Evolutionary conservation across 2,329 filamentous ascomycete species (phyloP).

Genomic region (Pseudogymnoascus sp.): DNA sequence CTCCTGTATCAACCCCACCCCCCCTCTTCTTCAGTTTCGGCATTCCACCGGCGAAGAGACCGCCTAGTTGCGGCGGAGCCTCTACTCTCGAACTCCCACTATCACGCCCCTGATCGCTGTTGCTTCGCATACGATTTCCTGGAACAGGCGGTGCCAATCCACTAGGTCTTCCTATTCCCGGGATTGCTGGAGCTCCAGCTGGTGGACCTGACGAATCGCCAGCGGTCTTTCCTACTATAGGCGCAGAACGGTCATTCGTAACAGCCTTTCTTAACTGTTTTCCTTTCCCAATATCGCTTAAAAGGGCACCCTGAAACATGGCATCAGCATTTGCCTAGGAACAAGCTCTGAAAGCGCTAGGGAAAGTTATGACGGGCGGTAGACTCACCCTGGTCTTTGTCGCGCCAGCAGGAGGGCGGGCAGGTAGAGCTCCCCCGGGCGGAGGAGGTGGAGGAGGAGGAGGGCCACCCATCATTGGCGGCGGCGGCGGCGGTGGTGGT

Average conservation of each 20-base stretch:
- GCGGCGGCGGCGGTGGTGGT: constrained; percentile 61
- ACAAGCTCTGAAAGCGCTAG: constrained; percentile 10
- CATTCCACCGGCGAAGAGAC: constrained; percentile 89
- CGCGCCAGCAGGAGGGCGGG: constrained; percentile 50
- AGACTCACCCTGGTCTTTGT: constrained; percentile 54
- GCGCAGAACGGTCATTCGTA: constrained; percentile 88
- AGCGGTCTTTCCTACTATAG: constrained; percentile 54
- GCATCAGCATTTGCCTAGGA: constrained; percentile 21
- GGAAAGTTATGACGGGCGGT: constrained; percentile 21
- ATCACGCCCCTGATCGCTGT: constrained; percentile 64
- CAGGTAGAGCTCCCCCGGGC: constrained; percentile 50
- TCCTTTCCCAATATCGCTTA: constrained; percentile 84
- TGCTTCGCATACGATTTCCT: constrained; percentile 67
- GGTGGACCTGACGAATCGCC: constrained; percentile 53
- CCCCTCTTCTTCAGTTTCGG: constrained; percentile 87
- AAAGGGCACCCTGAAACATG: constrained; percentile 65
- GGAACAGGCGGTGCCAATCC: constrained; percentile 68
- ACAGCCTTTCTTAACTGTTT: constrained; percentile 73
- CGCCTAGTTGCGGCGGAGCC: constrained; percentile 72
- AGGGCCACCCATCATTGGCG: constrained; percentile 44
- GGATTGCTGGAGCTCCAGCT: constrained; percentile 76
- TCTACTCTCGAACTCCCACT: constrained; percentile 41
- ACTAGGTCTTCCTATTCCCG: constrained; percentile 52
- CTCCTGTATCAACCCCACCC: constrained; percentile 70
- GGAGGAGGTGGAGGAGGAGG: constrained; percentile 63